These are phyloP conservation scores for Phytophthora crassamura DNA, from an alignment of 352 stramenopile genomes.

Conservation along the genomic window DNA sequence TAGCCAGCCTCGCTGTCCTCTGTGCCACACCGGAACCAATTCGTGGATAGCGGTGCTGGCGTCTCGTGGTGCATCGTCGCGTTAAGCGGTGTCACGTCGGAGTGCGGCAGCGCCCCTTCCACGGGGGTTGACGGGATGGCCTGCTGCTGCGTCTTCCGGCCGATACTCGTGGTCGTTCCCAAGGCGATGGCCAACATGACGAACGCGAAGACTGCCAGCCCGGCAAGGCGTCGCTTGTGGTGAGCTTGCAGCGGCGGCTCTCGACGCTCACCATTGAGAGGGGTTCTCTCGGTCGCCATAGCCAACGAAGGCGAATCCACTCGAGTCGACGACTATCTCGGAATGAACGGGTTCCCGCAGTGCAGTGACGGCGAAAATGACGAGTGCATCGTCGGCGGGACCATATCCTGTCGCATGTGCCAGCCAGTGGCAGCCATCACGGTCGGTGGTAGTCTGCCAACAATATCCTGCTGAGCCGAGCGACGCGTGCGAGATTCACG, in stretches of 20 bases:
- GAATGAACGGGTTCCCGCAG: neutral
- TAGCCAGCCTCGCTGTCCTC: conserved; percentile 54
- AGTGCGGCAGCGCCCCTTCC: conserved; percentile 4
- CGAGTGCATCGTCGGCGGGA: neutral
- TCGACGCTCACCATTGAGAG: conserved; percentile 17
- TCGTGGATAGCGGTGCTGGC: conserved; percentile 10
- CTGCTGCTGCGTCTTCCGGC: neutral
- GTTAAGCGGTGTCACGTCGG: conserved; percentile 13
- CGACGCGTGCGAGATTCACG: no score
- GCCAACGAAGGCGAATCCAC: no score
- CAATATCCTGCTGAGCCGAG: no score
- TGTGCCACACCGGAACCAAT: conserved; percentile 32
- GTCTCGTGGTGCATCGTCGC: neutral
- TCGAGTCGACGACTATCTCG: no score
- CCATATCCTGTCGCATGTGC: no score
- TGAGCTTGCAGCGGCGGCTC: neutral
- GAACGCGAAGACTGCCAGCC: conserved; percentile 26
- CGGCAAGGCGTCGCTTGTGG: conserved; percentile 22
- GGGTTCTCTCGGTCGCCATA: conserved; percentile 38
- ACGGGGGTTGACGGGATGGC: conserved; percentile 14
- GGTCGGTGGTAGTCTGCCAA: no score
- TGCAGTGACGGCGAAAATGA: neutral
- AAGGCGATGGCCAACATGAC: conserved; percentile 26
- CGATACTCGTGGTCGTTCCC: conserved; percentile 27
- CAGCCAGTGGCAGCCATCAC: no score